Evolutionary conservation across 306 rosid species (phyloP).

Genomic region (Begonia masoniana): DNA sequence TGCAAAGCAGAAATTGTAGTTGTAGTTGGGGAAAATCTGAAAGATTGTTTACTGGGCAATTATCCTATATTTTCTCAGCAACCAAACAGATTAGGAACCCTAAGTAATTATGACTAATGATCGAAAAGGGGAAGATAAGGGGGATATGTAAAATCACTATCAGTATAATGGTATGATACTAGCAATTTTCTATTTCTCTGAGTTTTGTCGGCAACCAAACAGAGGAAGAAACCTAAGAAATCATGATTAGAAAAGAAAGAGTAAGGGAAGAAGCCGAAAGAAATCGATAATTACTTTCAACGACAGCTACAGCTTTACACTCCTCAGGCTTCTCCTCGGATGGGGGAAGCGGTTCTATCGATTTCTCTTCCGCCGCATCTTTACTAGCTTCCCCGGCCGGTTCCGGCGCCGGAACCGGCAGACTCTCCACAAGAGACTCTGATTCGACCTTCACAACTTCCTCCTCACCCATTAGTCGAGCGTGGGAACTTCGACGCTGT

Average conservation of each 20-base stretch:
- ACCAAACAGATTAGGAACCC: too few species aligned
- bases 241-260: neutral
- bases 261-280: neutral
- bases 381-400: conserved; percentile 19
- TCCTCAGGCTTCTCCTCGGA: conserved; percentile 38
- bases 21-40: too few species aligned
- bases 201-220: neutral
- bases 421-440: neutral
- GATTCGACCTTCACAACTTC: too few species aligned
- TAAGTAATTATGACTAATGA: too few species aligned
- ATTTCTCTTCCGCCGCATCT: conserved; percentile 48
- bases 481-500: neutral
- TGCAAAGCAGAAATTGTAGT: too few species aligned
- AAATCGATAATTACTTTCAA: conserved; percentile 30
- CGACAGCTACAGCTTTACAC: conserved; percentile 48
- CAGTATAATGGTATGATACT: neutral
- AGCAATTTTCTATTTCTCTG: neutral
- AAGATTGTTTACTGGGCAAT: too few species aligned
- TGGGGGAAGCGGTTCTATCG: conserved; percentile 31
- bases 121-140: too few species aligned
- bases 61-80: neutral
- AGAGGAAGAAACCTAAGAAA: neutral
- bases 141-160: too few species aligned
- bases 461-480: too few species aligned
- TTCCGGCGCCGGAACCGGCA: conserved; percentile 2